Conservation (phyloP, 306 rosid genomes). For the Glycyrrhiza uralensis region DNA sequence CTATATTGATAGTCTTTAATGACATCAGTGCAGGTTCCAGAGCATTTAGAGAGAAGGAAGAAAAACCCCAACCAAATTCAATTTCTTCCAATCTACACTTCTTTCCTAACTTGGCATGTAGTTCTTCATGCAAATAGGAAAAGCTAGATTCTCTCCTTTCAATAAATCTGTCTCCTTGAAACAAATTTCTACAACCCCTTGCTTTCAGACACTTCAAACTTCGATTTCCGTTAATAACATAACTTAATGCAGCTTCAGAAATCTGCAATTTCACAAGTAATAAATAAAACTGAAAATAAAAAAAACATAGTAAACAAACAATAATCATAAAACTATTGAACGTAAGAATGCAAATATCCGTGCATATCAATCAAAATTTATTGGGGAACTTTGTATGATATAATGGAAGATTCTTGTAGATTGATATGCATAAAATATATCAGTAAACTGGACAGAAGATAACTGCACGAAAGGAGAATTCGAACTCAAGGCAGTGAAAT, state of each 20-base stretch:
- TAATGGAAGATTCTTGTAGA: background rate
- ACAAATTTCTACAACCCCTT: constrained; percentile 59
- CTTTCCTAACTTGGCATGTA: constrained; percentile 44
- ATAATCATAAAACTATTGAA: constrained; percentile 1
- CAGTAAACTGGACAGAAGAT: constrained; percentile 7
- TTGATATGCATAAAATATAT: background rate
- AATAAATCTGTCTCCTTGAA: constrained; percentile 29
- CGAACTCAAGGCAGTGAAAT: background rate
- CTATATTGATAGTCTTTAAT: constrained; percentile 52
- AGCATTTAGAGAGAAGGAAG: constrained; percentile 56
- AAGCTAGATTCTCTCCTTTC: constrained; percentile 34
- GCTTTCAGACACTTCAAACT: constrained; percentile 58
- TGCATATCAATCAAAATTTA: constrained; percentile 6
- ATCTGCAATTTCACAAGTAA: constrained; percentile 46
- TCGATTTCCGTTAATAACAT: constrained; percentile 44
- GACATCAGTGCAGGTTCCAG: constrained; percentile 57
- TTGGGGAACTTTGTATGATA: background rate
- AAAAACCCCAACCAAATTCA: constrained; percentile 80
- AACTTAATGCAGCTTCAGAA: constrained; percentile 59
- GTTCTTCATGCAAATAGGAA: constrained; percentile 35
- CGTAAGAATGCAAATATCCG: background rate
- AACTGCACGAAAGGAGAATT: background rate
- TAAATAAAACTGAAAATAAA: constrained; percentile 6
- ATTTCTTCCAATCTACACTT: constrained; percentile 60
- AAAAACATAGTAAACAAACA: background rate